Conservation (phyloP, 2,329 filamentous ascomycete species). For the Thelonectria olida region DNA sequence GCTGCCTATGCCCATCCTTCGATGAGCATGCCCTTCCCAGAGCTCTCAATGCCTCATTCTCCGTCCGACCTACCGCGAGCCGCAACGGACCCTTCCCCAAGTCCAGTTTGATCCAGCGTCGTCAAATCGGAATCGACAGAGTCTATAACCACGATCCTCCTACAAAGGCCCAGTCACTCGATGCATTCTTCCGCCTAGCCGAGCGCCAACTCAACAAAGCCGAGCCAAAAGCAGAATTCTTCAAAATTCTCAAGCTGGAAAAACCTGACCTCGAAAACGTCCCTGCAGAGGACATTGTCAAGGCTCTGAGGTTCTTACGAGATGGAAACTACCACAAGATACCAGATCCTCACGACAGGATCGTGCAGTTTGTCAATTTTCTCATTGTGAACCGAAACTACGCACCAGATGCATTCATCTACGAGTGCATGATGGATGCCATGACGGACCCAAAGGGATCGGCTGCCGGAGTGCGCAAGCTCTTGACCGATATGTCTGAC, state of each 20-base stretch:
- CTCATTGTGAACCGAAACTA: conserved; percentile 66
- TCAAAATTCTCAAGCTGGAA: neutral
- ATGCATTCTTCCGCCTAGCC: conserved; percentile 5
- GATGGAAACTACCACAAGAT: conserved; percentile 29
- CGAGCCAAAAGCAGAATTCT: neutral
- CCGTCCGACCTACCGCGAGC: conserved; percentile 6
- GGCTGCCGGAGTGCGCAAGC: conserved; percentile 65
- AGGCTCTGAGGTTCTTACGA: conserved; percentile 42
- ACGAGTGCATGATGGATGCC: conserved; percentile 78
- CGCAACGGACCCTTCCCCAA: conserved; percentile 16
- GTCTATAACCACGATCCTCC: neutral
- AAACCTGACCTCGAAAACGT: neutral
- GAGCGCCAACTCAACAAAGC: conserved; percentile 2
- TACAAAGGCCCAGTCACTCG: neutral
- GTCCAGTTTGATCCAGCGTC: conserved; percentile 21
- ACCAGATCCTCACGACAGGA: conserved; percentile 40
- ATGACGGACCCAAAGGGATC: conserved; percentile 76
- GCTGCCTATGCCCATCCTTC: conserved; percentile 68
- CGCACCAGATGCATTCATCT: conserved; percentile 67
- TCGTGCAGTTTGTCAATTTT: conserved; percentile 60
- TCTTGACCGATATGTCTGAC: conserved; percentile 78
- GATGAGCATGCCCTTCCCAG: conserved; percentile 51
- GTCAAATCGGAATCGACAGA: conserved; percentile 28
- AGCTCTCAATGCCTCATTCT: conserved; percentile 37
- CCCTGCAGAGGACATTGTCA: conserved; percentile 32